Base-by-base conservation (phyloP, 2,329 filamentous ascomycete species). In the Botrytis byssoidea region DNA sequence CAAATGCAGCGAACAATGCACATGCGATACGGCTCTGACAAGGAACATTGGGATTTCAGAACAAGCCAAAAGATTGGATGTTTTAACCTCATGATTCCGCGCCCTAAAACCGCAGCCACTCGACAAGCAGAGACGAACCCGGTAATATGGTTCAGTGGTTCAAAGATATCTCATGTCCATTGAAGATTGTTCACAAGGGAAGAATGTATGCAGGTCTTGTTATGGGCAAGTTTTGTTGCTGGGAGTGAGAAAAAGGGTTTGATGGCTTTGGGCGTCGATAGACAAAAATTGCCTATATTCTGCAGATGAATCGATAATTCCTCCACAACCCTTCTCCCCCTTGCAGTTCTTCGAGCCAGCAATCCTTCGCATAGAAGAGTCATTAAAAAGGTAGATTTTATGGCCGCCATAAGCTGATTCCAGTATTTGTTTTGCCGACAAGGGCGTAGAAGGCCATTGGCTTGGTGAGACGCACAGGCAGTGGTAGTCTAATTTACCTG, bases 1-100 rank as follows among this genome's bases (percentile, higher is more conserved):
- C 51, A 67, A 72, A 14, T 60, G 63, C 63, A 67, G 61, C 51
- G 51, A 72, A 46, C 63, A 60, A 29, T 72, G 63, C 63, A 72
- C 59, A 68, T 67, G 48, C n/a, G 48, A n/a, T 46, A 44, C 46
- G 37, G 10, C 55, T 35, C 20, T 51, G 20, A 68, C 57, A 46
- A 67, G 70, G 48, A 14, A 42, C 3, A 25, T 42, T 10, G 48
- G 10, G 35, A 55, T 57, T 44, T 59, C 63, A 42, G 29, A 29
- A 72, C 61, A 22, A 59, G 44, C 51, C 59, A 66, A 57, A 42
- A 64, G 40, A 71, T 51, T 48, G 29, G 40, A 51, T 29, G 32
- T 55, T 51, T 65, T 55, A 42, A 55, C 22, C 44, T 71, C 22
- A 46, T 29, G 22, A 63, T 57, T 42, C 51, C 25, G 60, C 55